Conservation (phyloP, 139 green algal genomes). For the Zygnema circumcarinatum region DNA sequence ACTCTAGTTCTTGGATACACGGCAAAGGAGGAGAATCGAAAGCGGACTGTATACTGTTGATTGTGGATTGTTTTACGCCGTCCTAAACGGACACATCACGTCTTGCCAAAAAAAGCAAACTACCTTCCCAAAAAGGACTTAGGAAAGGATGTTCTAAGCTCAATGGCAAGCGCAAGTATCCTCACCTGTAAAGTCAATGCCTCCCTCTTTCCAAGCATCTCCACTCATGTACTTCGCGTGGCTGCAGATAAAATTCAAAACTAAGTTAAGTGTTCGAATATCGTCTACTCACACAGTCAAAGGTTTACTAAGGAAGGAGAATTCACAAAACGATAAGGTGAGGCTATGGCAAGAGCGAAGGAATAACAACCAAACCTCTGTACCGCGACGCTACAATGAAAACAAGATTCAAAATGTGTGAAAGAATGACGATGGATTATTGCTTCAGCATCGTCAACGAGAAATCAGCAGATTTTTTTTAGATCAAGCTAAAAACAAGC, state of each 20-base stretch:
- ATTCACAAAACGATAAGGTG: neutral
- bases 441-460: too few species aligned
- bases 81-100: too few species aligned
- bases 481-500: too few species aligned
- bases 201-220: conserved; percentile 47
- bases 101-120: too few species aligned
- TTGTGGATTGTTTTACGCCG: too few species aligned
- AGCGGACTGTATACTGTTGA: too few species aligned
- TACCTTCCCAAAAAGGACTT: too few species aligned
- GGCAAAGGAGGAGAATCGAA: too few species aligned
- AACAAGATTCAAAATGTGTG: neutral
- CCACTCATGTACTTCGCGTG: conserved; percentile 51
- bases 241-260: conserved; percentile 22
- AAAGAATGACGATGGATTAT: neutral
- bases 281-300: neutral
- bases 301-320: neutral
- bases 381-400: neutral
- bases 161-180: too few species aligned
- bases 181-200: conserved; percentile 53
- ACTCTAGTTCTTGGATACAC: too few species aligned
- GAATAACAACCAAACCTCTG: neutral
- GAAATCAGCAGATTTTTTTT: too few species aligned
- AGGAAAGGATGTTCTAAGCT: too few species aligned
- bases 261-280: neutral
- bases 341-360: neutral